phyloP scores from a whole-genome alignment of 257 asterid species.

The Dorcoceras hygrometricum region DNA sequence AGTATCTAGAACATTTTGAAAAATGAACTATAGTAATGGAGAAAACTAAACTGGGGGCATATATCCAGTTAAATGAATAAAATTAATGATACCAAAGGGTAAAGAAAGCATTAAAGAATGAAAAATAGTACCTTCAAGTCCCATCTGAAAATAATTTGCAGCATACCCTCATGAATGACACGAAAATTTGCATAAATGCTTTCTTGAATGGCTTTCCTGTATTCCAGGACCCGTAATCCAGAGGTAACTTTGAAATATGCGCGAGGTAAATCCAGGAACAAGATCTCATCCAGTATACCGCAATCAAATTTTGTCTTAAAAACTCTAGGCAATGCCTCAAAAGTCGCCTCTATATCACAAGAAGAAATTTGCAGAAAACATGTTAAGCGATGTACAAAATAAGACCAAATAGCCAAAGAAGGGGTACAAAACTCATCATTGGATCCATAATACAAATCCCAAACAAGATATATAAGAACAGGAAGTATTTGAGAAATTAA shows the following conservation, averaged over 20 bases:
- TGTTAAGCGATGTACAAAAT: not conserved
- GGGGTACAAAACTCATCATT: not conserved
- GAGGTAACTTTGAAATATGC: conserved; percentile 26
- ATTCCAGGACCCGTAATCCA: conserved; percentile 46
- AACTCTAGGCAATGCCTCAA: conserved; percentile 51
- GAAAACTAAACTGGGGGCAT: not conserved
- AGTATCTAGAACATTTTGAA: conserved; percentile 40
- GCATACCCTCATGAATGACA: conserved; percentile 57
- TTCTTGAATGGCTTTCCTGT: conserved; percentile 42
- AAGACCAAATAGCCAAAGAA: not conserved
- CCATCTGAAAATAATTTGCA: conserved; percentile 46
- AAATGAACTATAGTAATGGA: conserved; percentile 9
- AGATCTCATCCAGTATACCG: conserved; percentile 51
- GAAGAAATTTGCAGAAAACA: not conserved
- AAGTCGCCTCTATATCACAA: conserved; percentile 46
- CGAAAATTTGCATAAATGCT: conserved; percentile 43
- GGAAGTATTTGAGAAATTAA: conserved; percentile 5
- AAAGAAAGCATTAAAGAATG: not conserved
- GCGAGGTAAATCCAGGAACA: conserved; percentile 47
- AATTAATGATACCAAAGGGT: not conserved
- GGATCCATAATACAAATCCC: not conserved
- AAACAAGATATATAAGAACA: not conserved
- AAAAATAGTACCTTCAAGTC: conserved; percentile 58
- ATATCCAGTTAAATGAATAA: conserved; percentile 9
- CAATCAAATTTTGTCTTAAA: conserved; percentile 45